A percentile compares a stretch with the other conserved stretches of the same genome.
phyloP scores from a whole-genome alignment of 176 grass and related monocot species.

The Triticum timopheevii region DNA sequence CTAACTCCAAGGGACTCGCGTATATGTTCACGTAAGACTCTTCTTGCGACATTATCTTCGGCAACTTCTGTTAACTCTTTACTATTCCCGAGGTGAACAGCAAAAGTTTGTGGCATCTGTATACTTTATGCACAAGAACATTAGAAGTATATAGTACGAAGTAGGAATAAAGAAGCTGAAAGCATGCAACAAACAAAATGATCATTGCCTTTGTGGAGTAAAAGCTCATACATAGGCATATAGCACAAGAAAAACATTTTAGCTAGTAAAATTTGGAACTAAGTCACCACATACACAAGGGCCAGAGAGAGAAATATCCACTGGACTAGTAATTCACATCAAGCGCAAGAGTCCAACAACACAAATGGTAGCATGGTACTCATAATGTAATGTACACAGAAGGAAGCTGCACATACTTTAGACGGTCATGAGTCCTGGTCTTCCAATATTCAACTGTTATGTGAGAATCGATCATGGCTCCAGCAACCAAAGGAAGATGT shows the following conservation, averaged over 20 bases:
- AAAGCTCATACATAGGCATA: slow-evolving; percentile 17
- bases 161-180: slow-evolving; percentile 17
- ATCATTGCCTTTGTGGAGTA: background rate
- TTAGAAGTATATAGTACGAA: slow-evolving; percentile 27
- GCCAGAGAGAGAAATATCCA: slow-evolving; percentile 16
- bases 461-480: slow-evolving; percentile 93
- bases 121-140: slow-evolving; percentile 56
- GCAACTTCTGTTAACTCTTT: slow-evolving; percentile 92
- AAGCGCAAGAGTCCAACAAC: background rate
- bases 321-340: background rate
- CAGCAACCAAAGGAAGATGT: slow-evolving; percentile 86
- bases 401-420: slow-evolving; percentile 70
- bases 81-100: slow-evolving; percentile 95
- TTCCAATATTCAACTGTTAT: slow-evolving; percentile 92
- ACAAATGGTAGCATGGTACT: slow-evolving; percentile 19
- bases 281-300: background rate
- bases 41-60: slow-evolving; percentile 73
- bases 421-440: slow-evolving; percentile 72
- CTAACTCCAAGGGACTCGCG: slow-evolving; percentile 62
- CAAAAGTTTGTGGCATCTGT: slow-evolving; percentile 93
- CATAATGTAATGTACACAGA: slow-evolving; percentile 13
- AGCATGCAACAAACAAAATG: background rate
- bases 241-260: slow-evolving; percentile 1
- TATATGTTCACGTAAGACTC: slow-evolving; percentile 75
- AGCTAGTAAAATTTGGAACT: slow-evolving; percentile 19